phyloP scores from a whole-genome alignment of 2,329 filamentous ascomycete genomes.

The Beauveria sp. region DNA sequence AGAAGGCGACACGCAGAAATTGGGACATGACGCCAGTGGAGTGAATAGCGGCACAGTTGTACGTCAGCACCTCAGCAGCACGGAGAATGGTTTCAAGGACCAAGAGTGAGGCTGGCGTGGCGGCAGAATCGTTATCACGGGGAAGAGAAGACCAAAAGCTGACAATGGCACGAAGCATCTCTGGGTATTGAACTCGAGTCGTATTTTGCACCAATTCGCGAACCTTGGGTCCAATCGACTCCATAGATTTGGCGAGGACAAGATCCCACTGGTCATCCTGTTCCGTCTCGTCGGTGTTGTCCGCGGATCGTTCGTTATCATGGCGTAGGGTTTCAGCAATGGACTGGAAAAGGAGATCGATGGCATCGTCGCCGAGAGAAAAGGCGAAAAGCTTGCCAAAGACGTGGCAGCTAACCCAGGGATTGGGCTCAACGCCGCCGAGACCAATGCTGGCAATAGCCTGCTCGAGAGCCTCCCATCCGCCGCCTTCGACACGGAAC shows the following conservation, averaged over 20 bases:
- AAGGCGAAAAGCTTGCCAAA: conserved; percentile 80
- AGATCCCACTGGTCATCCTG: conserved; percentile 31
- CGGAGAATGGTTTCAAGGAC: conserved; percentile 57
- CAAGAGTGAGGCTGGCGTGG: conserved; percentile 51
- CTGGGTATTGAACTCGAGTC: conserved; percentile 49
- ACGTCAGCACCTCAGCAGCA: conserved; percentile 53
- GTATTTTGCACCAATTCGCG: conserved; percentile 41
- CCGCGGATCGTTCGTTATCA: conserved; percentile 19
- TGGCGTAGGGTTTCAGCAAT: conserved; percentile 30
- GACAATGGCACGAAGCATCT: conserved; percentile 55
- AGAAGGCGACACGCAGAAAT: conserved; percentile 56
- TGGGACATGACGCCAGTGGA: conserved; percentile 62
- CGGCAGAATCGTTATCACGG: conserved; percentile 32
- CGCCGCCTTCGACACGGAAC: conserved; percentile 64
- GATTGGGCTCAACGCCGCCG: conserved; percentile 58
- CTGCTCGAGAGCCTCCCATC: conserved; percentile 71
- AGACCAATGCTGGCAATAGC: conserved; percentile 61
- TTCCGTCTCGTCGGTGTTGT: conserved; percentile 24
- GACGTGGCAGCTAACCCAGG: conserved; percentile 61
- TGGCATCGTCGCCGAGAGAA: conserved; percentile 67
- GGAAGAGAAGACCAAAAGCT: conserved; percentile 58
- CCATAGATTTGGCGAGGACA: conserved; percentile 27
- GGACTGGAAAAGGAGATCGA: conserved; percentile 60
- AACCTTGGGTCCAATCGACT: conserved; percentile 33
- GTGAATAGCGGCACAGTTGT: conserved; percentile 66